A percentile compares a stretch with the other conserved stretches of the same genome.
Evolutionary conservation across 192 early-diverging fungal species (phyloP).

Genomic region (Piromyces finnis): DNA sequence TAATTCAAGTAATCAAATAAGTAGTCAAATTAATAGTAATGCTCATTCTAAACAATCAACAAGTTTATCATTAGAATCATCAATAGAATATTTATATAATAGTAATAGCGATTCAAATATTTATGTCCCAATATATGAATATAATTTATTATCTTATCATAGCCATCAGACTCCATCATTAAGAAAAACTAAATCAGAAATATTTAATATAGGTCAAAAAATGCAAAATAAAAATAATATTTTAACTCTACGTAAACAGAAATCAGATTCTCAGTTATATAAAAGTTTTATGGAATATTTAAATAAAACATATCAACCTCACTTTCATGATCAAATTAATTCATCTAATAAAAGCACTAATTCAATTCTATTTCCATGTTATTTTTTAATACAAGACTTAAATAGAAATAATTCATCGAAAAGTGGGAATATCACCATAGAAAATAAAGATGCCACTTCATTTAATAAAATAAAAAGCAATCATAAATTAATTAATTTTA

Average conservation of each 20-base stretch:
- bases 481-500: too few relatives aligned
- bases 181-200: neutral
- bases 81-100: neutral
- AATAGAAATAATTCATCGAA: neutral
- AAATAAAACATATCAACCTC: neutral
- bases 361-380: neutral
- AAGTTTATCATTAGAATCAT: neutral
- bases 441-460: neutral
- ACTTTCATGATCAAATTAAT: neutral
- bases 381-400: neutral
- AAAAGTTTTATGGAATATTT: neutral
- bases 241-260: neutral
- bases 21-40: neutral
- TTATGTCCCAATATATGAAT: neutral
- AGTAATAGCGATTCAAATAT: neutral
- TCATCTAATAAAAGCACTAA: neutral
- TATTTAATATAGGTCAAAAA: neutral
- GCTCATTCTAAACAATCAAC: neutral
- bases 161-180: neutral
- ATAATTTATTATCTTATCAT: neutral
- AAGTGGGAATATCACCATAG: neutral
- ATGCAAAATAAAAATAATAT: neutral
- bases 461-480: too few relatives aligned
- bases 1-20: neutral
- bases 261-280: neutral